phyloP scores from a whole-genome alignment of 495 filamentous ascomycete genomes.

The Elasticomyces elasticus region DNA sequence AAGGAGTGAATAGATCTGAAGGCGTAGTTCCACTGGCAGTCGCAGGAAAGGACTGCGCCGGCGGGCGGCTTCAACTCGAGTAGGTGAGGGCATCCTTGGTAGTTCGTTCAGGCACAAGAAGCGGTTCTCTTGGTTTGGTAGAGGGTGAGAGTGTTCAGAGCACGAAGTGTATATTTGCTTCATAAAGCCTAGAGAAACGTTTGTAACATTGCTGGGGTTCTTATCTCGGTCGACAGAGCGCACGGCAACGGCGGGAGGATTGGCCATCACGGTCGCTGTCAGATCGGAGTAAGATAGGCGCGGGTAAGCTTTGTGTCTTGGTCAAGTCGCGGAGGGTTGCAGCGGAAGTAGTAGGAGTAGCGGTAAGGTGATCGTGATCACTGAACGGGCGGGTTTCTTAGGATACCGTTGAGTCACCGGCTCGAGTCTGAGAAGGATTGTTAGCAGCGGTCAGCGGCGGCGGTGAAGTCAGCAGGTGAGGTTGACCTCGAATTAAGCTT shows the following conservation, averaged over 20 bases:
- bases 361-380: neutral
- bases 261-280: neutral
- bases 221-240: neutral
- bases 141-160: slow-evolving; percentile 4
- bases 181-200: slow-evolving; percentile 4
- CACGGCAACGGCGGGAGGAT: neutral
- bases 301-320: neutral
- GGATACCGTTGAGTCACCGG: too few species aligned
- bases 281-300: neutral
- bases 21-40: slow-evolving; percentile 36
- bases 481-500: too few species aligned
- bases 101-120: slow-evolving; percentile 12
- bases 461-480: neutral
- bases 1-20: slow-evolving; percentile 35
- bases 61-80: neutral
- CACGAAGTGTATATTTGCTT: slow-evolving; percentile 11
- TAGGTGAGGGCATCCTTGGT: slow-evolving; percentile 13
- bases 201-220: neutral
- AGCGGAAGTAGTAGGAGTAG: too few species aligned
- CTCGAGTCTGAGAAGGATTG: too few species aligned
- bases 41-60: slow-evolving; percentile 26
- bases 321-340: neutral
- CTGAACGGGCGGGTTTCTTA: neutral
- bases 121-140: neutral
- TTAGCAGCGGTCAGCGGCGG: neutral